Conservation (phyloP, 192 early-diverging fungal genomes). For the Backusella westeae region DNA sequence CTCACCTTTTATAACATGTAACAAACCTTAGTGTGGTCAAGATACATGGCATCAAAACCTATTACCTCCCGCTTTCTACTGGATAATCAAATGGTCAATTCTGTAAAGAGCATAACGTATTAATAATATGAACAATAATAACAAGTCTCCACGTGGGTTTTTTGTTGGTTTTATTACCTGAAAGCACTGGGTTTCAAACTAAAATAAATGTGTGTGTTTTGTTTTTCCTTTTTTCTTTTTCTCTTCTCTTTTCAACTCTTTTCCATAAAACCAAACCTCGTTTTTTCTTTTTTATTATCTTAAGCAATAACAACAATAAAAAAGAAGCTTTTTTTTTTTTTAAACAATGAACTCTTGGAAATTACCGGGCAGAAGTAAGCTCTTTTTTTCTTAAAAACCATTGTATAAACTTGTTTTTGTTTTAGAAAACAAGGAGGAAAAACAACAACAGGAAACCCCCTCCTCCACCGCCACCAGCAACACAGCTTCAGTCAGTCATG, state of each 20-base stretch:
- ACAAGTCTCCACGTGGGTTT: not conserved
- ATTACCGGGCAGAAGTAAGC: conserved; percentile 36
- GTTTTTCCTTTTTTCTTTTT: not conserved
- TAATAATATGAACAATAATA: not conserved
- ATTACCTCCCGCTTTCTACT: not conserved
- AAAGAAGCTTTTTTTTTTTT: not conserved
- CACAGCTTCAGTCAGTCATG: not conserved
- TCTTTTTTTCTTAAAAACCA: not conserved
- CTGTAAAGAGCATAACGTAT: conserved; percentile 8
- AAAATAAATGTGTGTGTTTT: not conserved
- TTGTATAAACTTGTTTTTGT: no score
- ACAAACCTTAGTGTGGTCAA: conserved; percentile 9
- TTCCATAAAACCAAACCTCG: not conserved
- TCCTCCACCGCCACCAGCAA: conserved; percentile 5
- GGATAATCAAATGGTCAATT: conserved; percentile 7
- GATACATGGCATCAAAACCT: conserved; percentile 6
- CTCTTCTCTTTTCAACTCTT: not conserved
- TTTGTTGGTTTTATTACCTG: not conserved
- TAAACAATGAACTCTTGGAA: conserved; percentile 38
- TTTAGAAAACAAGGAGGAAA: conserved; percentile 23
- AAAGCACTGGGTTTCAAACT: not conserved
- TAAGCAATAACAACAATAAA: not conserved
- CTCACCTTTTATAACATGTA: not conserved
- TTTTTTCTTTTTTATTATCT: conserved; percentile 5
- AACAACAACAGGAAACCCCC: not conserved